phyloP scores from a whole-genome alignment of 352 stramenopile species.

The Globisporangium camurandrum region DNA sequence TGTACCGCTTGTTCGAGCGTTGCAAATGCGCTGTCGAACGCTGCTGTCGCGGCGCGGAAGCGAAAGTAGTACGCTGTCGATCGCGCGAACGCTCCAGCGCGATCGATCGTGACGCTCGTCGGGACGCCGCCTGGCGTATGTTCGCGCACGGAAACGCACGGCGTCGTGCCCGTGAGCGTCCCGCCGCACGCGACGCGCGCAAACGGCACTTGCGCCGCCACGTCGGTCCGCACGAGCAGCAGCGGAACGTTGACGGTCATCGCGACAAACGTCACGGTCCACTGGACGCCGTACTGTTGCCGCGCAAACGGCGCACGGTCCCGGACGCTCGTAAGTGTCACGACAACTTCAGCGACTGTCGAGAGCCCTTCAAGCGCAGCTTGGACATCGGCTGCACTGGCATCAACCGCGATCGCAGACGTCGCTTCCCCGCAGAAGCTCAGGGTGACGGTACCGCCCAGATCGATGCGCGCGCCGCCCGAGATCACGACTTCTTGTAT shows the following conservation, averaged over 20 bases:
- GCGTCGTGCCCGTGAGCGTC: constrained; percentile 41
- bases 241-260: constrained; percentile 25
- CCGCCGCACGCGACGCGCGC: constrained; percentile 41
- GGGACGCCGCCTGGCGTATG: constrained; percentile 30
- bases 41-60: constrained; percentile 24
- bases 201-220: constrained; percentile 21
- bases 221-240: constrained; percentile 41
- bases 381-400: constrained; percentile 35
- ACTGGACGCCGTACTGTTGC: constrained; percentile 55
- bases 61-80: constrained; percentile 38
- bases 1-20: constrained; percentile 15
- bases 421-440: constrained; percentile 64
- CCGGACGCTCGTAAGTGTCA: constrained; percentile 25
- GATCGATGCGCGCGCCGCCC: constrained; percentile 43
- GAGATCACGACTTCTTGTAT: constrained; percentile 74
- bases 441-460: constrained; percentile 44
- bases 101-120: constrained; percentile 13
- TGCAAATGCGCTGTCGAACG: constrained; percentile 24
- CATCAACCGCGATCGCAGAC: constrained; percentile 27
- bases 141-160: constrained; percentile 35
- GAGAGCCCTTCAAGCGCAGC: constrained; percentile 58
- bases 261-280: constrained; percentile 52
- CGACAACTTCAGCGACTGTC: constrained; percentile 38
- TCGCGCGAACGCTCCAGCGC: constrained; percentile 7
- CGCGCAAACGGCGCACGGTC: constrained; percentile 21